Percentiles rank a stretch among this genome's conserved stretches.
phyloP scores from a whole-genome alignment of 176 grass and related monocot species.

The Carex parvula region DNA sequence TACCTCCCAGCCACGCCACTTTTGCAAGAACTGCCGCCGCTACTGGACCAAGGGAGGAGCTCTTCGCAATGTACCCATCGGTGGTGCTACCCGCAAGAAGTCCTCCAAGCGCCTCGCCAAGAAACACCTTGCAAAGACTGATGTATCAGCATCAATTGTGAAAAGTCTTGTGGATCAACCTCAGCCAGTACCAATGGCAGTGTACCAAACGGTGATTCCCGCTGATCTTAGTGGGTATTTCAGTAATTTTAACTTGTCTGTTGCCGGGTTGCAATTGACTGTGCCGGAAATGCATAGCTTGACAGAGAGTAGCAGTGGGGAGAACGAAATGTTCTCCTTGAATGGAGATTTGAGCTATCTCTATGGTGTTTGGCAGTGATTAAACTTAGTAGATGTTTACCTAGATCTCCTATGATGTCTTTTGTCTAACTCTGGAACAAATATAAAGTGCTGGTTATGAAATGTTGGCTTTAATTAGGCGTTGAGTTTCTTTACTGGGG shows the following conservation, averaged over 20 bases:
- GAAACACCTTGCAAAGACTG: background rate
- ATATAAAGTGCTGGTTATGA: background rate
- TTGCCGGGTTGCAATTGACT: background rate
- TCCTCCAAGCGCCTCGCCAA: slow-evolving; percentile 19
- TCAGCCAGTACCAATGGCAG: background rate
- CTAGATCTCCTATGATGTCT: background rate
- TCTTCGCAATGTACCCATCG: slow-evolving; percentile 63
- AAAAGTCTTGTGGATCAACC: background rate
- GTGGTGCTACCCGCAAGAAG: slow-evolving; percentile 51
- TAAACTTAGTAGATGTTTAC: background rate
- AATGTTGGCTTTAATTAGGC: background rate
- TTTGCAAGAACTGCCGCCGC: slow-evolving; percentile 59
- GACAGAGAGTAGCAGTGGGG: background rate
- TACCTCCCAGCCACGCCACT: slow-evolving; percentile 58
- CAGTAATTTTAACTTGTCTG: background rate
- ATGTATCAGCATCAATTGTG: background rate
- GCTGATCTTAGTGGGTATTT: slow-evolving; percentile 2
- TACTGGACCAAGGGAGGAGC: slow-evolving; percentile 72
- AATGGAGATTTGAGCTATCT: slow-evolving; percentile 21
- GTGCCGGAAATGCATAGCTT: slow-evolving; percentile 5
- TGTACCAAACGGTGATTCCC: slow-evolving; percentile 21
- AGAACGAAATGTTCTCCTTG: slow-evolving; percentile 4
- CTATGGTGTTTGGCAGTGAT: slow-evolving; percentile 11
- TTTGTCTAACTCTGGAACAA: background rate
- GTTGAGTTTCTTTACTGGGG: background rate